These are phyloP conservation scores for Bocquillonia castaneifolia DNA, from an alignment of 441 rosid genomes.

Conservation along the genomic window DNA sequence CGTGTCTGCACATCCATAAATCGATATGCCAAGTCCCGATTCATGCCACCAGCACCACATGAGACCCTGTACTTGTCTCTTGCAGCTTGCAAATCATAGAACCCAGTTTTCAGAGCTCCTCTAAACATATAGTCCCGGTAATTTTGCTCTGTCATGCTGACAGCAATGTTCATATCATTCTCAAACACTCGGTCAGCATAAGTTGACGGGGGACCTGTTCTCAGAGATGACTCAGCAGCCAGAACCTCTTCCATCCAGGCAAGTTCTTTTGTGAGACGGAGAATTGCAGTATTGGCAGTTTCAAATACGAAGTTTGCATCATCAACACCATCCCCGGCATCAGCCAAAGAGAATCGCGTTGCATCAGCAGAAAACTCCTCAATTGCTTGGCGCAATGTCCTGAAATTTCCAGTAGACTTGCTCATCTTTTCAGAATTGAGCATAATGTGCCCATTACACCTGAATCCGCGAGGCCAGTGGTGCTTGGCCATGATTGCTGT, in stretches of 20 bases:
- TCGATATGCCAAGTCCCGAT: slow-evolving; percentile 47
- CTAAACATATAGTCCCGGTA: slow-evolving; percentile 72
- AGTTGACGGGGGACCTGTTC: slow-evolving; percentile 62
- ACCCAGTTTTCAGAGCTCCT: slow-evolving; percentile 87
- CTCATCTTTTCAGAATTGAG: slow-evolving; percentile 92
- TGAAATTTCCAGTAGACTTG: slow-evolving; percentile 92
- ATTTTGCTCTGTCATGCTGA: slow-evolving; percentile 61
- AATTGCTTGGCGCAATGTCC: slow-evolving; percentile 73
- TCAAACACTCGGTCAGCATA: slow-evolving; percentile 84
- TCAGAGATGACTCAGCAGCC: slow-evolving; percentile 58
- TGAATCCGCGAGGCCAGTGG: slow-evolving; percentile 92
- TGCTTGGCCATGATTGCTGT: slow-evolving; percentile 67
- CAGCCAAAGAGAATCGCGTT: slow-evolving; percentile 81
- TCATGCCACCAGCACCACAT: slow-evolving; percentile 81
- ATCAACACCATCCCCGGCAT: slow-evolving; percentile 95
- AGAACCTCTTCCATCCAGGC: slow-evolving; percentile 85
- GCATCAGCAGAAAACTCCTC: slow-evolving; percentile 90
- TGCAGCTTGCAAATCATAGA: slow-evolving; percentile 91
- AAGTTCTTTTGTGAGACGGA: slow-evolving; percentile 80
- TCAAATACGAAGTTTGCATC: slow-evolving; percentile 92
- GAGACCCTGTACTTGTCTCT: slow-evolving; percentile 86
- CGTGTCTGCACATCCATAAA: slow-evolving; percentile 92
- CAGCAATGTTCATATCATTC: slow-evolving; percentile 76
- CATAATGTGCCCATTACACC: slow-evolving; percentile 97
- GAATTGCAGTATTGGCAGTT: slow-evolving; percentile 84